These are phyloP conservation scores for Fomitopsis palustris DNA, from an alignment of 1,284 basidiomycete genomes.

Conservation along the genomic window DNA sequence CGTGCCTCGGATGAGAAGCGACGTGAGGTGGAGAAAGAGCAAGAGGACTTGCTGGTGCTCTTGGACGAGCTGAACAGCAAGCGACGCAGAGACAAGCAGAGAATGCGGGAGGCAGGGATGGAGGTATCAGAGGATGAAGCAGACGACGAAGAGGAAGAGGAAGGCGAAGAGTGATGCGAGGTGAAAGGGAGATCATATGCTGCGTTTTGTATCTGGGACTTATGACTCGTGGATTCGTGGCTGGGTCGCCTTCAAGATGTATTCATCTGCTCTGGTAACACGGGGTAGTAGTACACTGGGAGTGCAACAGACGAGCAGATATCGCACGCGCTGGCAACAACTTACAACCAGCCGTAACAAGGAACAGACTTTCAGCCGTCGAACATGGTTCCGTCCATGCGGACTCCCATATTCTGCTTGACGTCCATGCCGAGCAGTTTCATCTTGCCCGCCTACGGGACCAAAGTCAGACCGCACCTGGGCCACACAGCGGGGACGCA, in stretches of 20 bases:
- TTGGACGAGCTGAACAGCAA: slow-evolving; percentile 91
- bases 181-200: neutral
- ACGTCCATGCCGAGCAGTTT: slow-evolving; percentile 80
- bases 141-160: slow-evolving; percentile 70
- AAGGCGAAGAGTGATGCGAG: slow-evolving; percentile 25
- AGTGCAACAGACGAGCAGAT: too few species aligned
- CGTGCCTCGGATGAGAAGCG: slow-evolving; percentile 58
- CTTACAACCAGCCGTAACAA: too few species aligned
- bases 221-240: too few species aligned
- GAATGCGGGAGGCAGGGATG: slow-evolving; percentile 68
- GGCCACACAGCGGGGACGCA: slow-evolving; percentile 26
- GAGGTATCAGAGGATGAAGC: slow-evolving; percentile 92
- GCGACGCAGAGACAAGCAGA: slow-evolving; percentile 77
- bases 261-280: too few species aligned
- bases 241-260: too few species aligned
- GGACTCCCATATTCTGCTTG: slow-evolving; percentile 74
- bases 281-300: too few species aligned
- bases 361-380: slow-evolving; percentile 32
- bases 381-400: slow-evolving; percentile 67
- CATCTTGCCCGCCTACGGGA: slow-evolving; percentile 70
- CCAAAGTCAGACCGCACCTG: neutral
- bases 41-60: slow-evolving; percentile 91
- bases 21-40: slow-evolving; percentile 88
- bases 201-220: too few species aligned
- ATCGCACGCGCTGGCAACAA: too few species aligned